Evolutionary conservation across 2,329 filamentous ascomycete genomes (phyloP).

Genomic region (Pestalotiopsis sp.): DNA sequence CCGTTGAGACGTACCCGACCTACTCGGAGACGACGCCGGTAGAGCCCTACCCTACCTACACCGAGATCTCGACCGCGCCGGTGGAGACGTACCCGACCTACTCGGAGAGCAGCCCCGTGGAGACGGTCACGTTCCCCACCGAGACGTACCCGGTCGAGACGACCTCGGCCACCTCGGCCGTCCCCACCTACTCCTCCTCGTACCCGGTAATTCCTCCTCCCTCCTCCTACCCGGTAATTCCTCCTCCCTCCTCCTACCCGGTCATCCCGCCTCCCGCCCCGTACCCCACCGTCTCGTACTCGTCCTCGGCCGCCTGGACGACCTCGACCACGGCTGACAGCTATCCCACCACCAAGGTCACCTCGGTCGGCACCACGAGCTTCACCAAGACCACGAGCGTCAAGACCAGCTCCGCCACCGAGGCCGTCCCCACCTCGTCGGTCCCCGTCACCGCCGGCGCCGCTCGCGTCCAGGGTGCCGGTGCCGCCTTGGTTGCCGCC

Average conservation of each 20-base stretch:
- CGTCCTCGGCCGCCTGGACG: neutral
- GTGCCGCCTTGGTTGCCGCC: constrained; percentile 6
- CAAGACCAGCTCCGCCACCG: neutral
- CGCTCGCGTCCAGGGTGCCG: constrained; percentile 4
- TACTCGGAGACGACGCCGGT: neutral
- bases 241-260: neutral
- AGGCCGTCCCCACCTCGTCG: neutral
- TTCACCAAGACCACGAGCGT: neutral
- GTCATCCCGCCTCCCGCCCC: neutral
- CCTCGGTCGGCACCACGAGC: constrained; percentile 3
- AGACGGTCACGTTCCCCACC: neutral
- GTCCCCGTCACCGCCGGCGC: constrained; percentile 12
- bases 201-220: neutral
- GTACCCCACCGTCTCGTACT: neutral
- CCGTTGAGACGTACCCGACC: neutral
- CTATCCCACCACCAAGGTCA: neutral
- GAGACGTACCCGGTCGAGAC: neutral
- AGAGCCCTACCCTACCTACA: neutral
- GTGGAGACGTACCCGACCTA: constrained; percentile 1
- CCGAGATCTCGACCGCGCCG: neutral
- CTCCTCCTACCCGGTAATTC: neutral
- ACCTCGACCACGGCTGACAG: neutral
- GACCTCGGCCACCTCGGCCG: neutral
- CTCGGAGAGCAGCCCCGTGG: neutral
- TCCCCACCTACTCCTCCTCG: neutral